phyloP scores from a whole-genome alignment of 345 rosid genomes.

The Gossypium longicalyx region DNA sequence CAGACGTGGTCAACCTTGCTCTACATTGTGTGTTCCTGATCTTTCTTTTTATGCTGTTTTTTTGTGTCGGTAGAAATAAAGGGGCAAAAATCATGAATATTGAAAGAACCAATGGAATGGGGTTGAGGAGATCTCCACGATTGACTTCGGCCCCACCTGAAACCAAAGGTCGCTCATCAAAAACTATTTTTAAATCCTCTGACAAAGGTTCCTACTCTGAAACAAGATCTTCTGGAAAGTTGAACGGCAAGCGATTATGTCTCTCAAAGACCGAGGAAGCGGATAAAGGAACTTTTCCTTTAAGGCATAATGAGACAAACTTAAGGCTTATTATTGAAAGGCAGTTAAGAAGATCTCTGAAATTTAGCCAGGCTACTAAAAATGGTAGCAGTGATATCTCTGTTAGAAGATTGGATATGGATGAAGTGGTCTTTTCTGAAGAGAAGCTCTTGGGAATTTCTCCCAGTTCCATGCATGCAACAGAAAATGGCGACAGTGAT shows the following conservation, averaged over 20 bases:
- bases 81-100: neutral
- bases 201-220: neutral
- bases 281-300: neutral
- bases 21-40: neutral
- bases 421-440: constrained; percentile 7
- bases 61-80: neutral
- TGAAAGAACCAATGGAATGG: constrained; percentile 3
- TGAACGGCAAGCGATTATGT: constrained; percentile 14
- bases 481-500: constrained; percentile 21
- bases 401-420: constrained; percentile 1
- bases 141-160: constrained; percentile 18
- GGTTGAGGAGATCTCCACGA: constrained; percentile 29
- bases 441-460: constrained; percentile 23
- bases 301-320: neutral
- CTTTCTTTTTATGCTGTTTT: neutral
- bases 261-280: constrained; percentile 19
- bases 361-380: constrained; percentile 20
- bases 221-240: constrained; percentile 11
- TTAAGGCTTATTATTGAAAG: constrained; percentile 11
- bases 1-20: neutral
- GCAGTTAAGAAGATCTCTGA: constrained; percentile 20
- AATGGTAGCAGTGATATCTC: constrained; percentile 15
- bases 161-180: constrained; percentile 14
- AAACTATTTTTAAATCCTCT: constrained; percentile 8
- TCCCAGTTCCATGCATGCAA: constrained; percentile 25